These are phyloP conservation scores for Wickerhamiella allomyrinae DNA, from an alignment of 805 yeast species.

Conservation along the genomic window DNA sequence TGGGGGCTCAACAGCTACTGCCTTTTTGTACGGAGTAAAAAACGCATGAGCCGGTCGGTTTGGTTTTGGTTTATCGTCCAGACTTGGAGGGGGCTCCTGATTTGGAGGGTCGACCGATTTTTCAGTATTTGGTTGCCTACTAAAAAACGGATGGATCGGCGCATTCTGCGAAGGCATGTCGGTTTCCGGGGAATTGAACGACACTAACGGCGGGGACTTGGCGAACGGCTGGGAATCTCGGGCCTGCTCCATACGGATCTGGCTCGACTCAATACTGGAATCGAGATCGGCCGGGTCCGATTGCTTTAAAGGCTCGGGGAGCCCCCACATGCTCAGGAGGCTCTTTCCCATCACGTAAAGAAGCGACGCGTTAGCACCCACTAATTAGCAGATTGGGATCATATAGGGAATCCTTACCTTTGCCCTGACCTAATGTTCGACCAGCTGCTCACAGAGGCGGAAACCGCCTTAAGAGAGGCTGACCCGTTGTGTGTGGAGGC, in stretches of 20 bases:
- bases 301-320: not conserved
- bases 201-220: no score
- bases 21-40: no score
- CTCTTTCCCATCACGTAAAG: slow-evolving; percentile 4
- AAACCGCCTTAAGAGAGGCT: slow-evolving; percentile 34
- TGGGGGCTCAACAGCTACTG: no score
- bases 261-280: not conserved
- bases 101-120: no score
- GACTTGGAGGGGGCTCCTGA: no score
- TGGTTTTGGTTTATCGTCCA: no score
- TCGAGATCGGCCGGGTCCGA: not conserved
- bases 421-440: not conserved
- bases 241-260: no score
- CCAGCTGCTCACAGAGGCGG: slow-evolving; percentile 27
- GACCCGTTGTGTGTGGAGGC: slow-evolving; percentile 40
- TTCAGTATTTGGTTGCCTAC: no score
- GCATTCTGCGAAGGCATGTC: no score
- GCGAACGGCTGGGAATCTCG: no score
- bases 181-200: no score
- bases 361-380: not conserved
- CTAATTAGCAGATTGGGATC: not conserved
- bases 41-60: not conserved
- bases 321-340: slow-evolving; percentile 6
- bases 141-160: not conserved
- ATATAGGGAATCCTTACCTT: not conserved